Evolutionary conservation across 139 green algal species (phyloP), one percentile per base, ranked within the genome.

Genomic region (Chlamydomonas applanata): DNA sequence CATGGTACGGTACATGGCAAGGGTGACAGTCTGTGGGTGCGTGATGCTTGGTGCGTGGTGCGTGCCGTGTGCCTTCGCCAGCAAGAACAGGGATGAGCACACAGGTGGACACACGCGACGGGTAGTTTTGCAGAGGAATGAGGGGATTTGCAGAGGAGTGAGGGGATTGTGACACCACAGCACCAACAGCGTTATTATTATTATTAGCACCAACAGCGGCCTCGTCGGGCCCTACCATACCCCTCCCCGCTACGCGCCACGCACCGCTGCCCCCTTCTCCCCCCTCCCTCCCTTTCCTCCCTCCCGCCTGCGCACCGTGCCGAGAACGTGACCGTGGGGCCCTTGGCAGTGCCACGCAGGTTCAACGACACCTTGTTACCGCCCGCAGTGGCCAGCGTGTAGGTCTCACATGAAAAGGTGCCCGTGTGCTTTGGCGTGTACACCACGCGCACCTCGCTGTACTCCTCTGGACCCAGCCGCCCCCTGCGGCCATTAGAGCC

Each of bases 331-430:
- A 93, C 76, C 61, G 57, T 46, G 7, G 88, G 86, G 2, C 71
- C 83, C 3, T 74, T 67, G 25, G 86, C 88, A 2, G 40, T 79
- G 68, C 88, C 89, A 2, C 69, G 73, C 25, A 86, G 69, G 33
- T 44, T 82, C 7, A 94, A 62, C 0, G 56, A 19, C 1, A 88
- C 62, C 52, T 54, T 54, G 80, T 90, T 91, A 69, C 86, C 89
- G 25, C 89, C 85, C 2, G 78, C 4, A 0, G 89, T 92, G 34
- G 60, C 65, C 13, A 93, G 40, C 14, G 49, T 44, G 66, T 87
- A 93, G 46, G 33, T 82, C 57, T 93, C 78, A 65, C 72, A 85
- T 11, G 80, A 85, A 73, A 90, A 90, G 4, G 82, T 86, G 52
- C 84, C 86, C 4, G 80, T 82, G 54, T 73, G 70, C 11, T 44